phyloP scores from a whole-genome alignment of 139 green algal genomes.

The Ettlia oleoabundans region DNA sequence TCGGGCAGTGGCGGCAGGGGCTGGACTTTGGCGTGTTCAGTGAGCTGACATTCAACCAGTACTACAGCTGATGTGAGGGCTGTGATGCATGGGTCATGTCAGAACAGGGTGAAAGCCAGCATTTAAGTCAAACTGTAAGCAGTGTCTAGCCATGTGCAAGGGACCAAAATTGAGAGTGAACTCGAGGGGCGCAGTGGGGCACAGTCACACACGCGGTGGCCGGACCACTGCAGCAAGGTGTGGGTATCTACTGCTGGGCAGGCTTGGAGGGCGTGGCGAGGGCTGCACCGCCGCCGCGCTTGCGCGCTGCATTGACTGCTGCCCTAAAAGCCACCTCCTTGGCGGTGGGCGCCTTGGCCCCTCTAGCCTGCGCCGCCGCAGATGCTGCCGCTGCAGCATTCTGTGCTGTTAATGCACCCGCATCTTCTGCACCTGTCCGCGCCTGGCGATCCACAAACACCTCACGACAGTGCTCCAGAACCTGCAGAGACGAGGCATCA shows the following conservation, averaged over 20 bases:
- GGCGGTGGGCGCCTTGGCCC: neutral
- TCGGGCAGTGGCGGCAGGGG: slow-evolving; percentile 62
- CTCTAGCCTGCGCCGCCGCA: neutral
- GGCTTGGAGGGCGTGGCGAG: neutral
- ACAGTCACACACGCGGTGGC: neutral
- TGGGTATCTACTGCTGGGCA: neutral
- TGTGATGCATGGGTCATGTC: too few species aligned
- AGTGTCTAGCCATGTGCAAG: too few species aligned
- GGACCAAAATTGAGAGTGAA: too few species aligned
- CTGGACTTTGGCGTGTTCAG: slow-evolving; percentile 77
- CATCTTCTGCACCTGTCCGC: neutral
- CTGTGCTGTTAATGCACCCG: neutral
- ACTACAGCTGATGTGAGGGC: slow-evolving; percentile 48
- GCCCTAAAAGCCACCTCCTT: slow-evolving; percentile 27
- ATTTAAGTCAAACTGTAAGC: neutral
- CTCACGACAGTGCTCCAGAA: slow-evolving; percentile 59
- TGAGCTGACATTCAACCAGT: slow-evolving; percentile 56
- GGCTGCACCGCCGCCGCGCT: slow-evolving; percentile 3
- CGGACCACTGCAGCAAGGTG: neutral
- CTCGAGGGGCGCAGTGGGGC: too few species aligned
- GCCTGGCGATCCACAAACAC: slow-evolving; percentile 46
- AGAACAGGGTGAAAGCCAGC: too few species aligned
- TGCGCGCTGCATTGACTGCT: slow-evolving; percentile 28
- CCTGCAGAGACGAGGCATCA: neutral
- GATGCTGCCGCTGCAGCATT: neutral